These are phyloP conservation scores for Platanus orientalis DNA, from an alignment of 164 flowering plant species.

Conservation along the genomic window DNA sequence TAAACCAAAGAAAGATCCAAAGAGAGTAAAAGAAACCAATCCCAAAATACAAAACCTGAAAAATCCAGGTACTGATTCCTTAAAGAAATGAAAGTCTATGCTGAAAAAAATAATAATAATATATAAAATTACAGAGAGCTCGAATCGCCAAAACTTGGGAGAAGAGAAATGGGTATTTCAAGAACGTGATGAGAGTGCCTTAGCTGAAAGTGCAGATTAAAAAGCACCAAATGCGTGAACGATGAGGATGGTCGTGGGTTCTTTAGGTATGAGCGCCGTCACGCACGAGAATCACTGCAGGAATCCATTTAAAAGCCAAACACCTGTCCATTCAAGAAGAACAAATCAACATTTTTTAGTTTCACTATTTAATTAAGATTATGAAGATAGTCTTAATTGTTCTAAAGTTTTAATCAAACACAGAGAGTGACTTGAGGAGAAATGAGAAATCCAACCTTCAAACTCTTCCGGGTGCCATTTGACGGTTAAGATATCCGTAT, in stretches of 20 bases:
- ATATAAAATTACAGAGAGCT: neutral
- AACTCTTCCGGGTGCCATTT: no score
- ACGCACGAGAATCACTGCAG: slow-evolving; percentile 19
- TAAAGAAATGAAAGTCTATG: no score
- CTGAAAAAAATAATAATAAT: neutral
- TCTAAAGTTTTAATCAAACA: no score
- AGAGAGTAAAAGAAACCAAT: neutral
- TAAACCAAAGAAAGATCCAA: neutral
- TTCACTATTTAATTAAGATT: no score
- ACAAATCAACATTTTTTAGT: no score
- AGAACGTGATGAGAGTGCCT: slow-evolving; percentile 13
- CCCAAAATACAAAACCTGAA: slow-evolving; percentile 3
- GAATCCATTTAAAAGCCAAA: neutral
- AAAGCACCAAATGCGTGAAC: slow-evolving; percentile 8
- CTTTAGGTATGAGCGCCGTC: slow-evolving; percentile 21
- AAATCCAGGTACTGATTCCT: neutral
- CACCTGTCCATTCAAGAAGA: neutral
- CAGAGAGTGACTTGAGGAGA: no score
- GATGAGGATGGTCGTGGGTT: slow-evolving; percentile 5
- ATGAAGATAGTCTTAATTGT: no score
- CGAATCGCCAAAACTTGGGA: neutral
- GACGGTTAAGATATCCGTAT: no score
- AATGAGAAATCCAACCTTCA: slow-evolving; percentile 2
- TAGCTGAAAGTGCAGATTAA: slow-evolving; percentile 2
- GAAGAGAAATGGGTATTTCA: slow-evolving; percentile 3